These are phyloP conservation scores for Scedosporium aurantiacum DNA, from an alignment of 2,329 filamentous ascomycete species.

Conservation along the genomic window DNA sequence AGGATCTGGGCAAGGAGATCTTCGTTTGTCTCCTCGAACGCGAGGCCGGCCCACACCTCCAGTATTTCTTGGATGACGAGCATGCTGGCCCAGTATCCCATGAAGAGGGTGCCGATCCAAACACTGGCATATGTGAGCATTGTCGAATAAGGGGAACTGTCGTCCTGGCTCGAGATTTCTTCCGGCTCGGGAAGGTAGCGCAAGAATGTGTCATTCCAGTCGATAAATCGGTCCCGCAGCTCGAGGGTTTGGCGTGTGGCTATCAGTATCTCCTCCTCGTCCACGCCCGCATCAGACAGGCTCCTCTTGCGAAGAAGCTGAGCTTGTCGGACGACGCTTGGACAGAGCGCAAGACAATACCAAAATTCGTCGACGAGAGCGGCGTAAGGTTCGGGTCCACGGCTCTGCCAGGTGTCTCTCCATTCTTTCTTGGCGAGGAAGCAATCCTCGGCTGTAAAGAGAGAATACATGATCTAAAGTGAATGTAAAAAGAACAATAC, in stretches of 20 bases:
- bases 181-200: conserved; percentile 15
- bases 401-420: background rate
- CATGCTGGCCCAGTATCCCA: conserved; percentile 27
- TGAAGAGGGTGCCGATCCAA: conserved; percentile 23
- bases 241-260: conserved; percentile 17
- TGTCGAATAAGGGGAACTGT: conserved; percentile 20
- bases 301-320: conserved; percentile 21
- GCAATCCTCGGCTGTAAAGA: conserved; percentile 21
- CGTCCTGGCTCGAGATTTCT: conserved; percentile 19
- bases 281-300: conserved; percentile 17
- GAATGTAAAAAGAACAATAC: background rate
- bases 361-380: conserved; percentile 22
- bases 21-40: background rate
- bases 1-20: background rate
- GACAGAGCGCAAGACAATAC: conserved; percentile 21
- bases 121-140: conserved; percentile 20
- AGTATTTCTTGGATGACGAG: conserved; percentile 28
- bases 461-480: conserved; percentile 24
- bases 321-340: conserved; percentile 20
- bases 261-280: conserved; percentile 12
- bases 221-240: conserved; percentile 18
- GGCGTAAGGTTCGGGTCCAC: background rate
- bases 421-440: background rate
- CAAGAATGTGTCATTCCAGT: conserved; percentile 21
- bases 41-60: background rate